Evolutionary conservation across 129 eudicot species (phyloP), one percentile per base, ranked within the genome.

Genomic region (Lonicera japonica): DNA sequence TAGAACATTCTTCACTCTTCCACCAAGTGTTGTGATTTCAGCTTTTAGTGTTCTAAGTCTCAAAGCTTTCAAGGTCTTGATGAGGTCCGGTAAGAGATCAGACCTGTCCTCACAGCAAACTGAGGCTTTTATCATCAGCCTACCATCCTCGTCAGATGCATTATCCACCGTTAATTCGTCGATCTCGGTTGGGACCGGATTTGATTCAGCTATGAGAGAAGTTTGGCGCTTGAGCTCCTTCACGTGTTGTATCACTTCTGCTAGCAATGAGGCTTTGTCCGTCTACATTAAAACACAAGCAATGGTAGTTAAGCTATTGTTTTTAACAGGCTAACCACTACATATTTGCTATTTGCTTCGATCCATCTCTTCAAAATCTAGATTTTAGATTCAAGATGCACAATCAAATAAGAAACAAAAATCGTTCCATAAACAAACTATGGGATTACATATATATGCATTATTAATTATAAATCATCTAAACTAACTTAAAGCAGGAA

Each of bases 261-360:
- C 98, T 36, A 92, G 82, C 79, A 92, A 81, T 40, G 98, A 92
- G 11, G 98, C 98, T 75, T 92, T 92, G 75, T 92, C 98, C 55
- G 98, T 92, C 98, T 92, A 40, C 46, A 17, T 10, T 24, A 17
- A 22, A 54, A 11, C 43, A 51, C 14, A 40, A 19, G 54, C 4
- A 58, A 5, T 24, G 51, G 45, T 57, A 66, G 53, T 54, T 43
- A 29, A n/a, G n/a, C n/a, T n/a, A n/a, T n/a, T n/a, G n/a, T n/a
- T n/a, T n/a, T n/a, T n/a, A n/a, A n/a, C n/a, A n/a, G n/a, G n/a
- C n/a, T n/a, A n/a, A n/a, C n/a, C n/a, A n/a, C n/a, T n/a, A n/a
- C n/a, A n/a, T n/a, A n/a, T n/a, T n/a, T n/a, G n/a, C n/a, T n/a
- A n/a, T n/a, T n/a, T n/a, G n/a, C n/a, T n/a, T n/a, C n/a, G n/a